Base-by-base conservation (phyloP, 768 basidiomycete genomes). In the Rhodotorula diobovata region DNA sequence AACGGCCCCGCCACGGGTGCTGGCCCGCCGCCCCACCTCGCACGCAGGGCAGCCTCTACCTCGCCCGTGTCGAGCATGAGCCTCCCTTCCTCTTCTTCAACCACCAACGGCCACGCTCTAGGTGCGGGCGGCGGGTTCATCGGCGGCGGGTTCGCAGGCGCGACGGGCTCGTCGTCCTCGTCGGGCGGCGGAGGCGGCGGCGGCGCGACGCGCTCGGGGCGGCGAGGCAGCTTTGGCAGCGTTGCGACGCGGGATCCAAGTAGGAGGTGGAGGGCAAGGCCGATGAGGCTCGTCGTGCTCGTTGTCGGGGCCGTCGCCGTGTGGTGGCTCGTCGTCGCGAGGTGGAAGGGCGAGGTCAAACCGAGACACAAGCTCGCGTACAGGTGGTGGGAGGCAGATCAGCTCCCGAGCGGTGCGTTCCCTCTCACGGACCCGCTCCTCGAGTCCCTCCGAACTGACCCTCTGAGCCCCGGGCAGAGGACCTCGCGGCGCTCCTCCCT, bases 381-480 rank as follows among this genome's bases (percentile, higher is more conserved):
- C 12, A 55, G 72, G 41, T 73, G 72, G 72, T 73, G 72, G 72
- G 72, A 73, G n/a, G 28, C 37, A 2, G 55, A 68, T 1, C 53
- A 61, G 28, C 32, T 56, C 25, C 37, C 54, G 4, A n/a, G 43
- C n/a, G 70, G 70, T 66, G 41, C 37, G 46, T 21, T 5, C 4
- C 2, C 23, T 50, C 39, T 39, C 21, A 6, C 46, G 4, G 4
- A 18, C 46, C 2, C 20, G 1, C 57, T 9, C 7, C 11, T 8
- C 20, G 46, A 21, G 37, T 7, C 18, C 16, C 53, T 12, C 25
- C 20, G 4, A 8, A 20, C 39, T 9, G 8, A 12, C 18, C 10
- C 20, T 21, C 32, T n/a, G n/a, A n/a, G 54, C 11, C 25, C 3
- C 7, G 12, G 1, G 25, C 39, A 70, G 72, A 63, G 15, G 60